Conservation (phyloP, 139 green algal genomes). For the Chlorella vulgaris region DNA sequence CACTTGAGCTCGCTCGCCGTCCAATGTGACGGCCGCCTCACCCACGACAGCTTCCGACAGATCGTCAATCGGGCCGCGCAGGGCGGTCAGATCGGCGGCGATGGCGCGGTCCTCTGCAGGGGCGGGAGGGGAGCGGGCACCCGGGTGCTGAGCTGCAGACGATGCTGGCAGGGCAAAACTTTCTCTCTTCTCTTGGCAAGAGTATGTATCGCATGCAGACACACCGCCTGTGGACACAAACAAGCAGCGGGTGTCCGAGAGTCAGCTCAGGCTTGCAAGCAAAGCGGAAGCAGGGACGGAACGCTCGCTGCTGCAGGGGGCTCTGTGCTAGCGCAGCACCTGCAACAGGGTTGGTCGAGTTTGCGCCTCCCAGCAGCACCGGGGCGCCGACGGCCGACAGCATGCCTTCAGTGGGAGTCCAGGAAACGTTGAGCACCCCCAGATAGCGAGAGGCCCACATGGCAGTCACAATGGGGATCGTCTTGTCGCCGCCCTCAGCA, state of each 20-base stretch:
- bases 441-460: slow-evolving; percentile 19
- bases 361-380: slow-evolving; percentile 21
- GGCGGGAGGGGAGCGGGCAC: neutral
- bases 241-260: too few species aligned
- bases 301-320: too few species aligned
- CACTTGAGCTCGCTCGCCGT: neutral
- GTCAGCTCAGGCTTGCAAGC: too few species aligned
- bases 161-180: neutral
- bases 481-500: neutral
- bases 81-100: neutral
- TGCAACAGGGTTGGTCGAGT: slow-evolving; percentile 17
- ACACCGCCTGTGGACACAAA: too few species aligned
- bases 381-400: neutral
- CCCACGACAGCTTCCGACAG: neutral
- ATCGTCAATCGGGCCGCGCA: neutral
- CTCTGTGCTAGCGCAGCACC: too few species aligned
- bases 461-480: slow-evolving; percentile 1
- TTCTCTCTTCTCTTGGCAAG: neutral
- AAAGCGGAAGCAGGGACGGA: too few species aligned
- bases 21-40: neutral
- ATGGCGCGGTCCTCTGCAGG: slow-evolving; percentile 4
- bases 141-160: neutral
- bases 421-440: slow-evolving; percentile 1
- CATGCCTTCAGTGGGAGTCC: neutral
- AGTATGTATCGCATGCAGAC: too few species aligned